These are phyloP conservation scores for Immersiporthe knoxdaviesiana DNA, from an alignment of 2,329 filamentous ascomycete genomes.

Conservation along the genomic window DNA sequence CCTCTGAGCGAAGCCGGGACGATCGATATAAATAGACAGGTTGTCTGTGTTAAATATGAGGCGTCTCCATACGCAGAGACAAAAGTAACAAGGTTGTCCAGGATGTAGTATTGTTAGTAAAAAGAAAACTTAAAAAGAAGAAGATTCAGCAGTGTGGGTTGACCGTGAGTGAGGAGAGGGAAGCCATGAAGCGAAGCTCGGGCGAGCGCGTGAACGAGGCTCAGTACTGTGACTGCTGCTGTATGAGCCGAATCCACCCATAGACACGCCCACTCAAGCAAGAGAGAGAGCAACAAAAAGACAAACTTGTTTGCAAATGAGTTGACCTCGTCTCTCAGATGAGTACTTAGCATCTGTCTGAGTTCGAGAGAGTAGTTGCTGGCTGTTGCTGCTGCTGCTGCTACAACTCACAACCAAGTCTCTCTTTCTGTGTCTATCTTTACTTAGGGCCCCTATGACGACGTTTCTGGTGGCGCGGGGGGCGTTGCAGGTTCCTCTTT, in stretches of 20 bases:
- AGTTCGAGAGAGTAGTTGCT: background rate
- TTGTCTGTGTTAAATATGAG: background rate
- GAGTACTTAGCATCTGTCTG: background rate
- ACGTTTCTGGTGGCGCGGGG: constrained; percentile 10
- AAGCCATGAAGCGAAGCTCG: background rate
- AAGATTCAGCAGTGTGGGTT: background rate
- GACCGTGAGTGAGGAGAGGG: background rate
- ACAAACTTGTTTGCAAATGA: background rate
- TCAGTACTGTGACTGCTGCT: background rate
- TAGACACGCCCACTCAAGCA: background rate
- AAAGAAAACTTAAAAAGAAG: background rate
- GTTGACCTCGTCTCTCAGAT: background rate
- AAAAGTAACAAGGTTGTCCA: background rate
- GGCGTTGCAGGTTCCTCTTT: background rate
- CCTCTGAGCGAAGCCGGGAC: background rate
- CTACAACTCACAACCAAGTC: background rate
- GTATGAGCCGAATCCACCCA: background rate
- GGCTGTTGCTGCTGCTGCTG: background rate
- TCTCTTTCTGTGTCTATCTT: too few relatives aligned
- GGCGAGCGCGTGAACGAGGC: background rate
- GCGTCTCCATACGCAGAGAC: background rate
- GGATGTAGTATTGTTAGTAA: too few relatives aligned
- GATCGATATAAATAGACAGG: background rate
- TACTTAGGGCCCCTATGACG: constrained; percentile 16
- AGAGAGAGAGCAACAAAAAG: background rate